A percentile compares a stretch with the other conserved stretches of the same genome.
Conservation (phyloP, 2,329 filamentous ascomycete genomes). For the Fusarium tricinctum region DNA sequence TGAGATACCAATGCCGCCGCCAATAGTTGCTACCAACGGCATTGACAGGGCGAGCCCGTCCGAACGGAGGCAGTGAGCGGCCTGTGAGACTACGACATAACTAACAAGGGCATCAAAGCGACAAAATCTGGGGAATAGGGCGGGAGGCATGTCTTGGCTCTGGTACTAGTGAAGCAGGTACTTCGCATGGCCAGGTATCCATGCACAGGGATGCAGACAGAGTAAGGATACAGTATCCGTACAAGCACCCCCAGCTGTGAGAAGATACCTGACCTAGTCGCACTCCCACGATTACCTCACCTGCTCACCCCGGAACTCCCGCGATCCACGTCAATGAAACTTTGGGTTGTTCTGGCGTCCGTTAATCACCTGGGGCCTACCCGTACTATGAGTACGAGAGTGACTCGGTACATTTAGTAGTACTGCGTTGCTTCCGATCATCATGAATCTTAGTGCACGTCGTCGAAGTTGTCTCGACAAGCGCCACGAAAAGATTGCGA, state of each 20-base stretch:
- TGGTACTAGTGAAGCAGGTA: constrained; percentile 46
- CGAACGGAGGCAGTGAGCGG: constrained; percentile 11
- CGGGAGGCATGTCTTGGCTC: constrained; percentile 46
- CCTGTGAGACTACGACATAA: constrained; percentile 41
- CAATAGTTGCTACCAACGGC: constrained; percentile 29
- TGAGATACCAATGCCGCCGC: constrained; percentile 20
- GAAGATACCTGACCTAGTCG: constrained; percentile 23
- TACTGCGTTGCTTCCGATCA: constrained; percentile 8
- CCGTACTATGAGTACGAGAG: neutral
- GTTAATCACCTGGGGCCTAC: neutral
- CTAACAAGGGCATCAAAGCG: constrained; percentile 27
- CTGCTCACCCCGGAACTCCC: constrained; percentile 20
- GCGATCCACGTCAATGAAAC: constrained; percentile 19
- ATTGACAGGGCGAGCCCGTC: constrained; percentile 41
- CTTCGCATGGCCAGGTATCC: constrained; percentile 23
- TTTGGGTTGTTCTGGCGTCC: constrained; percentile 20
- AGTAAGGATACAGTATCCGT: neutral
- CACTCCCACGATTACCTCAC: constrained; percentile 25
- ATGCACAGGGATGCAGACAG: constrained; percentile 17
- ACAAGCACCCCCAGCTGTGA: constrained; percentile 8
- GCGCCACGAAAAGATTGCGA: constrained; percentile 21
- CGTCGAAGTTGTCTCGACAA: constrained; percentile 16
- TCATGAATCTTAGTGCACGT: constrained; percentile 23
- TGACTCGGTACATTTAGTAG: neutral
- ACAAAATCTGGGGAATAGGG: constrained; percentile 50